phyloP scores from a whole-genome alignment of 768 basidiomycete genomes.

The Xanthoconium purpureum region DNA sequence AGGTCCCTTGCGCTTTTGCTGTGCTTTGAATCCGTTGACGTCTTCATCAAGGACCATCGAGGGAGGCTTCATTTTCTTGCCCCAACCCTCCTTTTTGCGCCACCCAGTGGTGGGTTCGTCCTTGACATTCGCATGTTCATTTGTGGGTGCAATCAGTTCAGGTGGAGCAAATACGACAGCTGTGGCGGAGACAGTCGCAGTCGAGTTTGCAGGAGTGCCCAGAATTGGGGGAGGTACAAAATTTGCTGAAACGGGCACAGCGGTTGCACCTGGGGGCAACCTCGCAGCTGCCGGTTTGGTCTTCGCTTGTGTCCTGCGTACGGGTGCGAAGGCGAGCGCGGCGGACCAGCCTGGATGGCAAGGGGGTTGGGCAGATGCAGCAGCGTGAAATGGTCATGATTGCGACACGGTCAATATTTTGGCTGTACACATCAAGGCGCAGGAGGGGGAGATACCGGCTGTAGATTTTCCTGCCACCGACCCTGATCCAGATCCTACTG shows the following conservation, averaged over 20 bases:
- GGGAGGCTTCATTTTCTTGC: conserved; percentile 86
- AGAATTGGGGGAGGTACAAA: conserved; percentile 31
- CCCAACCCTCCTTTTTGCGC: conserved; percentile 64
- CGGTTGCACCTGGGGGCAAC: conserved; percentile 50
- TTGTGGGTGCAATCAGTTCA: conserved; percentile 39
- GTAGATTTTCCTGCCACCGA: conserved; percentile 44
- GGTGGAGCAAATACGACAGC: conserved; percentile 75
- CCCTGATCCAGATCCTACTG: conserved; percentile 23
- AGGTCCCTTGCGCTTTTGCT: conserved; percentile 47
- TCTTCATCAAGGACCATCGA: conserved; percentile 90
- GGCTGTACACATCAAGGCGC: conserved; percentile 35
- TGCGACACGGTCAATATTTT: conserved; percentile 38
- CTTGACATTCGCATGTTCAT: conserved; percentile 28
- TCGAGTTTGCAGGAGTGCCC: conserved; percentile 27
- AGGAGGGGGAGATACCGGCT: conserved; percentile 53
- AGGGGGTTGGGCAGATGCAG: conserved; percentile 1
- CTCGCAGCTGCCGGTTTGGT: conserved; percentile 45
- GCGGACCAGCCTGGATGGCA: conserved; percentile 73
- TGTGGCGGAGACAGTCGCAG: conserved; percentile 43
- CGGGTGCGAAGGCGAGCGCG: conserved; percentile 83
- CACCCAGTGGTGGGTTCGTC: conserved; percentile 32
- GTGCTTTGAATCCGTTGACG: conserved; percentile 74
- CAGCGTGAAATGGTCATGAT: conserved; percentile 31
- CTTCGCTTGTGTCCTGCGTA: conserved; percentile 63
- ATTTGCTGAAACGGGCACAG: conserved; percentile 42